Evolutionary conservation across 768 basidiomycete genomes (phyloP).

Genomic region (Russula foetens): DNA sequence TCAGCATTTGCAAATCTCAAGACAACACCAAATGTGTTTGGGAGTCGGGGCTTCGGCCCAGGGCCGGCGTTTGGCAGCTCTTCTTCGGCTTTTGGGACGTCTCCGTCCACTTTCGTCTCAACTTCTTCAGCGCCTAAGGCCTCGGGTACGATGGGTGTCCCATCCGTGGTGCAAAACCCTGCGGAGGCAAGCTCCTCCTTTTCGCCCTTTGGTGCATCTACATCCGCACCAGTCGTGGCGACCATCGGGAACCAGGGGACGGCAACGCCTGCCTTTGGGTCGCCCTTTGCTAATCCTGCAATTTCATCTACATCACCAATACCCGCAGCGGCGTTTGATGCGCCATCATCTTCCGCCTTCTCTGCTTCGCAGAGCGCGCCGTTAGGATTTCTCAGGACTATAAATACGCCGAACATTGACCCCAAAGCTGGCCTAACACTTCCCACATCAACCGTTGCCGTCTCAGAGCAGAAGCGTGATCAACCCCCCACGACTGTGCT

Average conservation of each 20-base stretch:
- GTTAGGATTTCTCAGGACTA: neutral
- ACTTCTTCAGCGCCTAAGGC: neutral
- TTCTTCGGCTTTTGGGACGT: slow-evolving; percentile 19
- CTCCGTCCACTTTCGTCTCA: slow-evolving; percentile 4
- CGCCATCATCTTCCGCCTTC: neutral
- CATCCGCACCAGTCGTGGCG: neutral
- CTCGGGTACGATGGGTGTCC: neutral
- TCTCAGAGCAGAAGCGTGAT: slow-evolving; percentile 1
- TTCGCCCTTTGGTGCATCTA: slow-evolving; percentile 8
- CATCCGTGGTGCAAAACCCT: neutral
- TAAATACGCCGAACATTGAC: neutral
- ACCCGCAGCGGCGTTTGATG: neutral
- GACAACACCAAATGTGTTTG: slow-evolving; percentile 30
- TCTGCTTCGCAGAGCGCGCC: slow-evolving; percentile 1
- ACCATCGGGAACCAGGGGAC: neutral
- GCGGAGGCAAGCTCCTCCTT: neutral
- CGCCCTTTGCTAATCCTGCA: neutral
- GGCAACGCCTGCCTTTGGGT: neutral
- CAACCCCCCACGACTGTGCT: neutral
- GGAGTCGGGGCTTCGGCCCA: slow-evolving; percentile 18
- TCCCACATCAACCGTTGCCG: slow-evolving; percentile 7
- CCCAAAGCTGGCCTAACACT: slow-evolving; percentile 10
- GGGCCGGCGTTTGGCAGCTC: slow-evolving; percentile 18
- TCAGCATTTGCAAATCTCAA: slow-evolving; percentile 30
- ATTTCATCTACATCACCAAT: neutral